Percentiles rank a stretch among this genome's conserved stretches.
These are phyloP conservation scores for Edaphochlamys debaryana DNA, from an alignment of 139 green algal species.

Conservation along the genomic window DNA sequence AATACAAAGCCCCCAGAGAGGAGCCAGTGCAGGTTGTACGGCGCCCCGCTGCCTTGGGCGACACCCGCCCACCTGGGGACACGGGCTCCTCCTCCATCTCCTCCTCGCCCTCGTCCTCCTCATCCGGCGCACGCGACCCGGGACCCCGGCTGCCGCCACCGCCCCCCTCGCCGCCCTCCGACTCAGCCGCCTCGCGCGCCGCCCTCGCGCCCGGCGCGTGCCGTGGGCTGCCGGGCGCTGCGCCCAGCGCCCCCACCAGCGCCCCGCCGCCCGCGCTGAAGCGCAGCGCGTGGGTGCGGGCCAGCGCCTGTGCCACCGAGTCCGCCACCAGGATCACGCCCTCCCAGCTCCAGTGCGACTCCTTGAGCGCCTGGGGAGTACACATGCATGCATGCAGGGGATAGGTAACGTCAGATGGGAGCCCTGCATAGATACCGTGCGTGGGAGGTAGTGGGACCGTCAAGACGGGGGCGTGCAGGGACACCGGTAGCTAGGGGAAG, in stretches of 20 bases:
- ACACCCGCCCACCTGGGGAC: slow-evolving; percentile 4
- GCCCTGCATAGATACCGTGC: no score
- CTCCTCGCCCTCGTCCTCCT: slow-evolving; percentile 47
- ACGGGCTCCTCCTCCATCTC: slow-evolving; percentile 39
- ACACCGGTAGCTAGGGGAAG: no score
- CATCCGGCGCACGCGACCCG: not conserved
- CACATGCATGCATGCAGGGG: no score
- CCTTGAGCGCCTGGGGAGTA: not conserved
- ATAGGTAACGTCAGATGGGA: no score
- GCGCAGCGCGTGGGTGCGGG: slow-evolving; percentile 34
- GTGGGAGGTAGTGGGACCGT: no score
- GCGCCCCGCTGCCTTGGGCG: no score
- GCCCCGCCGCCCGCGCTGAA: not conserved
- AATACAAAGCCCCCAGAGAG: no score
- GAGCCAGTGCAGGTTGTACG: no score
- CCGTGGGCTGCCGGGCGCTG: not conserved
- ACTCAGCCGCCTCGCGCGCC: not conserved
- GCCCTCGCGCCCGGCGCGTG: not conserved
- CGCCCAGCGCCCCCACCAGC: slow-evolving; percentile 12
- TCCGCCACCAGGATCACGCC: slow-evolving; percentile 41
- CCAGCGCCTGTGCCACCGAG: slow-evolving; percentile 37
- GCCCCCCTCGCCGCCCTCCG: not conserved
- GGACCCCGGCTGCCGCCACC: not conserved
- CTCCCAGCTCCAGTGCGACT: not conserved
- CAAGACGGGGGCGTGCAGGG: no score